Base-by-base conservation (phyloP, 805 yeast species). In the Wickerhamiella kurtzmanii region DNA sequence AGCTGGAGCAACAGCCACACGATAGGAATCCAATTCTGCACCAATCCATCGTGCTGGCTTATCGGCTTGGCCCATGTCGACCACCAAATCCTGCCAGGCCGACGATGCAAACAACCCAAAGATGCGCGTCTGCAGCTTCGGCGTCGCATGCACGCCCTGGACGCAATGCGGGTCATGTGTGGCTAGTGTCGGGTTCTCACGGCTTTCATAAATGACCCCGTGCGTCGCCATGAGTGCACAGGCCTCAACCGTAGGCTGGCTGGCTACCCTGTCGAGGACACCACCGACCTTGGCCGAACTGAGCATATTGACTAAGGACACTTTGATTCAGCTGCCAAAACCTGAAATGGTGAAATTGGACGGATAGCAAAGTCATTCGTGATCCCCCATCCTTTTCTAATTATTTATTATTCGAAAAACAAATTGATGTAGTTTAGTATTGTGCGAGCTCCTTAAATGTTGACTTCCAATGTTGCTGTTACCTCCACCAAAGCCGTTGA, bases 61-160 rank as follows among this genome's bases (percentile, higher is more conserved):
- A 5, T 15, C 25, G 15, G 9, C 25, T 6, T 25, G 32, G 32
- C 32, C 32, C 32, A 25, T 25, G 11, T 25, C 32, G 9, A 25
- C 32, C 32, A 25, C 32, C 32, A 25, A 11, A 19, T 38, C 41
- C 45, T 48, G 48, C 60, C 62, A 60, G 9, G 52, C 49, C 37
- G 58, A 50, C 16, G 63, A 53, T 3, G 62, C 63, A 48, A 59
- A 58, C n/a, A 59, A 48, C 8, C 58, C 58, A 36, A 52, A 57
- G 13, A 61, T 55, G 37, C 60, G 59, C 4, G 63, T 61, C 38
- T 58, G 57, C 56, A 61, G 48, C 44, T 50, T 49, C n/a, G 48
- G 22, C 35, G 41, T 36, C n/a, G 50, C 47, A 3, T 32, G 11
- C 49, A 20, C 44, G 38, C 22, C 41, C 16, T 28, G 46, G 35